Percentiles rank a stretch among this genome's conserved stretches.
phyloP scores from a whole-genome alignment of 2,329 filamentous ascomycete species.

The Xylariales sp. region DNA sequence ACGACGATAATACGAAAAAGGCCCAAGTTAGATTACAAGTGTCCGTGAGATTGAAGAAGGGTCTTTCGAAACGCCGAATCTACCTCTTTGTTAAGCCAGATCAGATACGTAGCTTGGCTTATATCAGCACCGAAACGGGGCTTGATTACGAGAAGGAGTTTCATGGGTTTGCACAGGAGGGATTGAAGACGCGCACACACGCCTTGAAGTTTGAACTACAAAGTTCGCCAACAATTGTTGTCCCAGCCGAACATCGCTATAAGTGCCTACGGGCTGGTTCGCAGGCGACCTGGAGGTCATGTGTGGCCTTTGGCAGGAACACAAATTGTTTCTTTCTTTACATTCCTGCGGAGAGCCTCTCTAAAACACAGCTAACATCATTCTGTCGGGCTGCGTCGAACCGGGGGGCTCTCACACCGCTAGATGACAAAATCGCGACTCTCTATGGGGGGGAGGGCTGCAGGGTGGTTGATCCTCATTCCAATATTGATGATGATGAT shows the following conservation, averaged over 20 bases:
- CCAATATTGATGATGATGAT: background rate
- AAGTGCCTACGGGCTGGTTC: conserved; percentile 23
- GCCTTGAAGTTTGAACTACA: conserved; percentile 24
- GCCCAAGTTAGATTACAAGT: conserved; percentile 18
- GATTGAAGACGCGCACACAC: conserved; percentile 21
- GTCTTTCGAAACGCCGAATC: conserved; percentile 15
- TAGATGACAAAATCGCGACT: conserved; percentile 18
- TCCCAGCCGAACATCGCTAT: conserved; percentile 18
- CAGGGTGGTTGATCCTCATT: conserved; percentile 19
- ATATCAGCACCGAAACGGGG: background rate
- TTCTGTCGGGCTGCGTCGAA: conserved; percentile 25
- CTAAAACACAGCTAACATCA: conserved; percentile 15
- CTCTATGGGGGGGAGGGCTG: conserved; percentile 31
- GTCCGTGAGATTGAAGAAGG: conserved; percentile 27
- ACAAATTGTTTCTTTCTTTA: conserved; percentile 25
- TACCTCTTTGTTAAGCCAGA: conserved; percentile 29
- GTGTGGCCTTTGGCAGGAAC: conserved; percentile 18
- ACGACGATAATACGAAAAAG: background rate
- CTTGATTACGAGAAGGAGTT: conserved; percentile 9
- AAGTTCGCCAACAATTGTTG: conserved; percentile 21
- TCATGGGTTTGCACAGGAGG: conserved; percentile 19
- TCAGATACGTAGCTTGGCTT: conserved; percentile 17
- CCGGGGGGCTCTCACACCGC: background rate
- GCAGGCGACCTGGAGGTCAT: conserved; percentile 23
- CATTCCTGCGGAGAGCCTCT: conserved; percentile 21